Evolutionary conservation across 331 rosid genomes (phyloP).

Genomic region (Acacia concinna): DNA sequence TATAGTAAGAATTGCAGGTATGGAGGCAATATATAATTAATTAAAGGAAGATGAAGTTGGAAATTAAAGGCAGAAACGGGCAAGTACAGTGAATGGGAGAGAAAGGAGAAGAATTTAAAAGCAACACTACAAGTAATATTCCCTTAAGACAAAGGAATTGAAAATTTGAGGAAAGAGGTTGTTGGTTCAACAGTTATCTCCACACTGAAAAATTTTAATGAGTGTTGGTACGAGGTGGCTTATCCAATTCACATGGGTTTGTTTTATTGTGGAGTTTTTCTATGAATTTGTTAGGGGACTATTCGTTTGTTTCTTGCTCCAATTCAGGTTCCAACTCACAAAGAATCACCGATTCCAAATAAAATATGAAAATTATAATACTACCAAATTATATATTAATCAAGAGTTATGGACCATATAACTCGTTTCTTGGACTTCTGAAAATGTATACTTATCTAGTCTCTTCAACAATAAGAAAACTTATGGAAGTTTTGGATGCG

Average conservation of each 20-base stretch:
- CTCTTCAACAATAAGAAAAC: background rate
- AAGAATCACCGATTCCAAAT: background rate
- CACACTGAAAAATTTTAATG: background rate
- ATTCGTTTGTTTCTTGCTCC: background rate
- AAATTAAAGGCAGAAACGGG: background rate
- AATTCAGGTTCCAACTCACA: background rate
- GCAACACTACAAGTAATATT: background rate
- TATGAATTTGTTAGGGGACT: background rate
- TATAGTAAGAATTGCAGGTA: background rate
- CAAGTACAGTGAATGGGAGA: conserved; percentile 3
- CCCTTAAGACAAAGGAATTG: background rate
- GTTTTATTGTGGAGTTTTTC: background rate
- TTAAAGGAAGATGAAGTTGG: background rate
- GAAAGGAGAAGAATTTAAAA: background rate
- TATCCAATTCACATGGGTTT: background rate
- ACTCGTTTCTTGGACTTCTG: background rate
- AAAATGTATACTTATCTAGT: background rate
- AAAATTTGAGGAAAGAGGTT: background rate
- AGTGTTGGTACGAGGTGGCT: conserved; percentile 7
- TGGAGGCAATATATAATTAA: background rate
- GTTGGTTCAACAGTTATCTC: conserved; percentile 21
- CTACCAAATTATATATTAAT: background rate
- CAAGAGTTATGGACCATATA: background rate
- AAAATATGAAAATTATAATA: background rate
- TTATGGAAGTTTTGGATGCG: background rate